These are phyloP conservation scores for Hymenoscyphus fraxineus DNA, from an alignment of 2,329 filamentous ascomycete genomes.

Conservation along the genomic window DNA sequence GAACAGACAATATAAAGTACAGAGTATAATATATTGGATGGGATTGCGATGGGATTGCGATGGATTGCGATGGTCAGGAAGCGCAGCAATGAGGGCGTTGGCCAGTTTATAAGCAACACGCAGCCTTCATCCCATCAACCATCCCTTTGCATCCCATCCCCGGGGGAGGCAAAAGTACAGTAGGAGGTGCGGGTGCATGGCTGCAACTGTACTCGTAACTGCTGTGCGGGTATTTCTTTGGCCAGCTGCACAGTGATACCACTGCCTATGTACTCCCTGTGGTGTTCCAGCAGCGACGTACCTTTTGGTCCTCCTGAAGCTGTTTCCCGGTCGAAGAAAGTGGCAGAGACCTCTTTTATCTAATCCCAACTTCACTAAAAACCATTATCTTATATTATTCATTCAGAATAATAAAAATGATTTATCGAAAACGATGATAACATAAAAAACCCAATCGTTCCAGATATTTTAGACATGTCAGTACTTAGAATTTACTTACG, in stretches of 20 bases:
- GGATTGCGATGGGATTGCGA: no score
- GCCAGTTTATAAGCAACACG: not conserved
- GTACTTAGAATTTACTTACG: no score
- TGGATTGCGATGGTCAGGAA: not conserved
- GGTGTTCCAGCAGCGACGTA: not conserved
- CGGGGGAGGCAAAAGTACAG: not conserved
- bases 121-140: not conserved
- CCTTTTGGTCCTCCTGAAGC: not conserved
- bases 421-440: no score
- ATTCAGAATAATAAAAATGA: no score
- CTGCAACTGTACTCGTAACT: slow-evolving; percentile 3
- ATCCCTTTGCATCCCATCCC: no score
- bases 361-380: no score
- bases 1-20: no score
- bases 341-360: no score
- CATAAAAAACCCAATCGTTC: no score
- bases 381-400: no score
- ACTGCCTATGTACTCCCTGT: not conserved
- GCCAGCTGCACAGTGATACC: not conserved
- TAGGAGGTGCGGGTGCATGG: not conserved
- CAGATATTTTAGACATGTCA: no score
- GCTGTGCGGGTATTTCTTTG: not conserved
- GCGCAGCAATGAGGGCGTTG: not conserved
- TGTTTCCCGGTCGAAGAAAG: not conserved
- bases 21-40: no score